These are phyloP conservation scores for Lasiodiplodia gonubiensis DNA, from an alignment of 2,329 filamentous ascomycete genomes.

Conservation along the genomic window DNA sequence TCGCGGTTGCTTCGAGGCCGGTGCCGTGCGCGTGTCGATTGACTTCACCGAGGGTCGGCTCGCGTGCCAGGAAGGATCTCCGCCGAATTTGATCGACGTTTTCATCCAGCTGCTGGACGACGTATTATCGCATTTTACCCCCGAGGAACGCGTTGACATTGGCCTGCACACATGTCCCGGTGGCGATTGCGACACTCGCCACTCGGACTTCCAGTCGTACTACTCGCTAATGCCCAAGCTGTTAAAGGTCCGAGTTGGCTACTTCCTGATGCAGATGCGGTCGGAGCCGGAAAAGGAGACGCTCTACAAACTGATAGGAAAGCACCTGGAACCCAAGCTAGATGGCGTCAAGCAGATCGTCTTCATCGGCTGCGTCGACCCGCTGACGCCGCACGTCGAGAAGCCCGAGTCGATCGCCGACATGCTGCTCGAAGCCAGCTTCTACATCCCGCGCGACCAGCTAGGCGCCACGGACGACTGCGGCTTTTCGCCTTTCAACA, in stretches of 20 bases:
- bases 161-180: slow-evolving; percentile 26
- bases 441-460: slow-evolving; percentile 23
- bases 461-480: slow-evolving; percentile 28
- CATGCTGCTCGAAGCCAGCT: slow-evolving; percentile 26
- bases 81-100: slow-evolving; percentile 25
- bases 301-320: slow-evolving; percentile 18
- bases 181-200: slow-evolving; percentile 25
- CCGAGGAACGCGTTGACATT: slow-evolving; percentile 20
- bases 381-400: slow-evolving; percentile 26
- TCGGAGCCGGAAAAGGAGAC: slow-evolving; percentile 21
- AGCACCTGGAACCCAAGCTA: slow-evolving; percentile 21
- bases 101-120: slow-evolving; percentile 24
- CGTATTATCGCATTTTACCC: slow-evolving; percentile 24
- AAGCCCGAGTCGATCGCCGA: slow-evolving; percentile 24
- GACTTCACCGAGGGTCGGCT: slow-evolving; percentile 27
- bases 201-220: slow-evolving; percentile 27
- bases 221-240: slow-evolving; percentile 25
- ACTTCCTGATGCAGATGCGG: slow-evolving; percentile 28
- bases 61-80: slow-evolving; percentile 25
- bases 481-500: slow-evolving; percentile 24
- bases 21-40: slow-evolving; percentile 26
- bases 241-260: slow-evolving; percentile 22
- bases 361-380: slow-evolving; percentile 18
- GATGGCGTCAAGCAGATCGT: slow-evolving; percentile 17
- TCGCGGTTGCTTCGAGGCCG: slow-evolving; percentile 24